A percentile compares a stretch with the other conserved stretches of the same genome.
Evolutionary conservation across 1,284 basidiomycete genomes (phyloP).

Genomic region (Chiua sp.): DNA sequence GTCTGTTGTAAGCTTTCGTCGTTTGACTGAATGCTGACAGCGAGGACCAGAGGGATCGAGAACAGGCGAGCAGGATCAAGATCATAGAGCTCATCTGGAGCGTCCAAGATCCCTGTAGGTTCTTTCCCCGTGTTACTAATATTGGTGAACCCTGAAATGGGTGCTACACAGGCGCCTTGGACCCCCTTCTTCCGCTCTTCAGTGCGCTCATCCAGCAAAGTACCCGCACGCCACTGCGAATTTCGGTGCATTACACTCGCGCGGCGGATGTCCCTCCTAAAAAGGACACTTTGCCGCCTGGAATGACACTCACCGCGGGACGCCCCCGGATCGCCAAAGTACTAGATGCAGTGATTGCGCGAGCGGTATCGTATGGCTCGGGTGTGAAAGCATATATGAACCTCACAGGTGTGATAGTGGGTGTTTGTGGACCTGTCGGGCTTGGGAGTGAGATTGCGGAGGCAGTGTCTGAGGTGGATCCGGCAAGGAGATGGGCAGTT

Average conservation of each 20-base stretch:
- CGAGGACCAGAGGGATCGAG: constrained; percentile 40
- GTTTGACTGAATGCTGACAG: constrained; percentile 1
- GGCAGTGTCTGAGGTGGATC: constrained; percentile 58
- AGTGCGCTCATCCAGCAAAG: constrained; percentile 57
- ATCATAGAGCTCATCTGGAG: constrained; percentile 72
- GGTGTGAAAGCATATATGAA: constrained; percentile 48
- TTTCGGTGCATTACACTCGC: constrained; percentile 73
- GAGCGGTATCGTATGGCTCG: constrained; percentile 50
- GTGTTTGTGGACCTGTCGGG: constrained; percentile 68
- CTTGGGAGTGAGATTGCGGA: constrained; percentile 62
- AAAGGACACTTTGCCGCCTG: constrained; percentile 47
- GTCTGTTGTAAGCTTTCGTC: constrained; percentile 17
- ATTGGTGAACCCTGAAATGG: neutral
- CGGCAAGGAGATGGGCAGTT: constrained; percentile 58
- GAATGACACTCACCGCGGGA: constrained; percentile 57
- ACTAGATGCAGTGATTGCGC: constrained; percentile 57
- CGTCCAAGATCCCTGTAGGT: constrained; percentile 62
- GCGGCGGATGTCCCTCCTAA: constrained; percentile 48
- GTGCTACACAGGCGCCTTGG: constrained; percentile 46
- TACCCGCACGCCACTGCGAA: constrained; percentile 51
- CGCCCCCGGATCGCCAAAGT: constrained; percentile 55
- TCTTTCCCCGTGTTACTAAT: neutral
- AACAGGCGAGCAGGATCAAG: constrained; percentile 44
- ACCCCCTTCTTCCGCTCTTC: constrained; percentile 63
- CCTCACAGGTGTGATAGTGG: constrained; percentile 66